Base-by-base conservation (phyloP, 129 eudicot species). In the Chrysanthemum makinoi region DNA sequence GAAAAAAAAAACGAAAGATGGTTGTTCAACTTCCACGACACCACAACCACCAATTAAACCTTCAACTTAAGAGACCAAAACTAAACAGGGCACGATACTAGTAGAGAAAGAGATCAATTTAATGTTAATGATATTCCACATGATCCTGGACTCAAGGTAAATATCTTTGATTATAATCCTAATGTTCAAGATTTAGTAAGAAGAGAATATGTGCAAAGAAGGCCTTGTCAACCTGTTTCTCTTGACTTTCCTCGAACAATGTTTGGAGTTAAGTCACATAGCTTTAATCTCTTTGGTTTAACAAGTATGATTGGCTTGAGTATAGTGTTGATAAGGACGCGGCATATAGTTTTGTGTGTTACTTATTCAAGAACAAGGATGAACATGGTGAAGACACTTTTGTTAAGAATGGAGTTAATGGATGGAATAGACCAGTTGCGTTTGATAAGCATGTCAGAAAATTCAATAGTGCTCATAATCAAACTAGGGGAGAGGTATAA, bases 201-300 rank as follows among this genome's bases (percentile, higher is more conserved):
- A 15, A 11, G 18, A 60, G 44, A 22, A 60, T 60, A 26, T 22
- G 13, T 12, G 4, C 10, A 22, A 22, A 22, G 10, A 18, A 50
- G 68, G 8, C 68, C 51, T 35, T 16, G 6, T 14, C 71, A 66
- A 67, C 59, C n/a, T 50, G n/a, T 3, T 69, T 9, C 62, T 11
- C 62, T 16, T 53, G 20, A 28, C 12, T 53, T 69, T 69, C 18
- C 51, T 24, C 64, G 33, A 53, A 69, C 49, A 28, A 52, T 9
- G 16, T 33, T 69, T 33, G 44, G 50, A 33, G 56, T 12, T 8
- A 52, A 52, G 28, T 28, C 54, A 22, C 10, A 11, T 69, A 30
- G 11, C 0, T 53, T 69, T 30, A 30, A 22, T 53, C 3, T 2
- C 18, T 1, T 52, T 69, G 52, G 52, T 26, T 53, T 53, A 28